Percentiles rank a stretch among this genome's conserved stretches.
Evolutionary conservation across 495 filamentous ascomycete genomes (phyloP).

Genomic region (Xylaria telfairii): DNA sequence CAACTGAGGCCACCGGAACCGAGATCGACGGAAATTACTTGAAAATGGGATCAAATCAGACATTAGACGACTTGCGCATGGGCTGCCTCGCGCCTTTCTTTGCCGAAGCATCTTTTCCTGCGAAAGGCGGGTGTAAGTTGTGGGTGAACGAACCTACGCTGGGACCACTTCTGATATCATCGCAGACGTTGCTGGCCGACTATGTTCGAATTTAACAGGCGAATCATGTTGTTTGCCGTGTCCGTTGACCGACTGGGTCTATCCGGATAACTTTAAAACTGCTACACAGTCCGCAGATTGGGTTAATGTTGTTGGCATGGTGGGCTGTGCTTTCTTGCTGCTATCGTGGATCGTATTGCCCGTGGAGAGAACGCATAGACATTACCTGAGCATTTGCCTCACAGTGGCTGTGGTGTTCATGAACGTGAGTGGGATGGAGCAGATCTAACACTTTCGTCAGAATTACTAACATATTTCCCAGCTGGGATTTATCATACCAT

Average conservation of each 20-base stretch:
- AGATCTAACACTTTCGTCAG: not conserved
- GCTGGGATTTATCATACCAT: conserved; percentile 88
- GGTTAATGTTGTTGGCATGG: conserved; percentile 76
- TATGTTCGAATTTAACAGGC: conserved; percentile 49
- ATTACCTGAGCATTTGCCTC: conserved; percentile 90
- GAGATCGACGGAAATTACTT: conserved; percentile 7
- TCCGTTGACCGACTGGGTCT: conserved; percentile 82
- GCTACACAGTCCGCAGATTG: conserved; percentile 73
- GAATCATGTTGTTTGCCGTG: conserved; percentile 86
- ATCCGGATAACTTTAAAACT: conserved; percentile 73
- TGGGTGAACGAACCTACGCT: not conserved
- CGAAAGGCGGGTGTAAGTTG: conserved; percentile 51
- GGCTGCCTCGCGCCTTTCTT: conserved; percentile 47
- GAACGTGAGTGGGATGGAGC: conserved; percentile 63
- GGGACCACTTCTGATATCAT: conserved; percentile 23
- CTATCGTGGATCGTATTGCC: conserved; percentile 84
- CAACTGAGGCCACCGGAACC: not conserved
- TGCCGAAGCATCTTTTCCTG: conserved; percentile 36
- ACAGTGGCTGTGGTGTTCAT: conserved; percentile 75
- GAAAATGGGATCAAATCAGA: conserved; percentile 38
- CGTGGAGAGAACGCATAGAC: conserved; percentile 86
- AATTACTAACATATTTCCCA: conserved; percentile 29
- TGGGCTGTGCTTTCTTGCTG: conserved; percentile 76
- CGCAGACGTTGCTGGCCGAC: conserved; percentile 71
- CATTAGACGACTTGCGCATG: conserved; percentile 28